Evolutionary conservation across 495 filamentous ascomycete genomes (phyloP), one percentile per base, ranked within the genome.

Genomic region (Daldinia grandis): DNA sequence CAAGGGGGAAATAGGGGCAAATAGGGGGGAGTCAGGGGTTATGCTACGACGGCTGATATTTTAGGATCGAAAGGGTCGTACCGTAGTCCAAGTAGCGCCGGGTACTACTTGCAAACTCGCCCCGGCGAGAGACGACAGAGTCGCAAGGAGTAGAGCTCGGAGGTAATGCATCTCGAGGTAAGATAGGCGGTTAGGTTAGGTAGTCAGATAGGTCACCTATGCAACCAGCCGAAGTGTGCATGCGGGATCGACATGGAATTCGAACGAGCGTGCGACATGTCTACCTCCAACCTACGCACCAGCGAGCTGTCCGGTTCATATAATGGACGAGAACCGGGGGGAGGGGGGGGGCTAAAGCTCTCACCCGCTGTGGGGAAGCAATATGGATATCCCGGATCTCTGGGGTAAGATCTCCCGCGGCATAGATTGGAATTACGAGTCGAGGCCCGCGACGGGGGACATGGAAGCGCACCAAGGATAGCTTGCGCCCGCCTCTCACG

Each of bases 51-150:
- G 49, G 30, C 6, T 56, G n/a, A 24, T 56, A 56, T 35, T 31
- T 28, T 30, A 53, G n/a, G 50, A 53, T 30, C 1, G 33, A 30
- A 17, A 50, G 24, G 12, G 71, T 61, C 73, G 53, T 44, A 83
- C 81, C 38, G 81, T 74, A 3, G 84, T 86, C 80, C 82, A 82
- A 15, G 84, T 86, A 17, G 76, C 82, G 10, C 85, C 85, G 0
- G 85, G 81, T 9, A 87, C 79, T 42, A 84, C 64, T 58, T 84
- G 82, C 55, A 84, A 55, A 9, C 68, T 79, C 1, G 78, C 78
- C 21, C 58, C 44, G 2, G 76, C 74, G 25, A 76, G 28, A 37
- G 73, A 62, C 12, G 74, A 68, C 10, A 78, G 57, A 31, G 66
- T 21, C 56, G 74, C 71, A 33, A 74, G 49, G 10, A 77, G 28